Evolutionary conservation across 306 rosid genomes (phyloP), one percentile per base, ranked within the genome.

Genomic region (Vigna hirtella): DNA sequence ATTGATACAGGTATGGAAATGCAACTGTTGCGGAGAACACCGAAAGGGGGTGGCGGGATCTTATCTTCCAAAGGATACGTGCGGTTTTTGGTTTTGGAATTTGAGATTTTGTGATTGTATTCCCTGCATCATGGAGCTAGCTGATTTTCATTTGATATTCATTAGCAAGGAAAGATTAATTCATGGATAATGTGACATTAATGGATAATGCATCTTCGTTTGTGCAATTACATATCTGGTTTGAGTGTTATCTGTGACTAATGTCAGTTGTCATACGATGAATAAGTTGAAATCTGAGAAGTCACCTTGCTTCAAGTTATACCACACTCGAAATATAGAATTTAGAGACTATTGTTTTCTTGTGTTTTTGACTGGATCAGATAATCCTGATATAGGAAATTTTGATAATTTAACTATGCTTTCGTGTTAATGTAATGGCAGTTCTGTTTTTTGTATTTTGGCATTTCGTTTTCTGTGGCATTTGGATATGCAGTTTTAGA

Each of bases 41-140:
- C 0, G 98, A 95, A 79, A 89, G 97, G 73, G 98, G 98, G 52
- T 95, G 98, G 98, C 85, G 98, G 87, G 99, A 95, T 81, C 98
- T 87, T 26, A 93, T 95, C 8, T 95, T 95, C 89, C 95, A 93
- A 74, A 93, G 90, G 93, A 92, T 95, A 56, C 87, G 98, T 49
- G 99, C 98, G 2, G 99, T 90, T 53, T 95, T 95, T 82, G 94
- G 99, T 57, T 95, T 95, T 72, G 98, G 99, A 76, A 87, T 95
- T 49, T 94, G 83, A 92, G 58, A 26, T 68, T 36, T 30, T 43
- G 24, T 20, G 6, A 47, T 47, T 26, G 40, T 63, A 30, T 34
- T 77, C 70, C 49, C 20, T 70, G 76, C 64, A 55, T 43, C 82
- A 28, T 73, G 79, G 86, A 72, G 70, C 2, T 77, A 34, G 70